Evolutionary conservation across 768 basidiomycete species (phyloP).

Genomic region (Thelephora ganbajun): DNA sequence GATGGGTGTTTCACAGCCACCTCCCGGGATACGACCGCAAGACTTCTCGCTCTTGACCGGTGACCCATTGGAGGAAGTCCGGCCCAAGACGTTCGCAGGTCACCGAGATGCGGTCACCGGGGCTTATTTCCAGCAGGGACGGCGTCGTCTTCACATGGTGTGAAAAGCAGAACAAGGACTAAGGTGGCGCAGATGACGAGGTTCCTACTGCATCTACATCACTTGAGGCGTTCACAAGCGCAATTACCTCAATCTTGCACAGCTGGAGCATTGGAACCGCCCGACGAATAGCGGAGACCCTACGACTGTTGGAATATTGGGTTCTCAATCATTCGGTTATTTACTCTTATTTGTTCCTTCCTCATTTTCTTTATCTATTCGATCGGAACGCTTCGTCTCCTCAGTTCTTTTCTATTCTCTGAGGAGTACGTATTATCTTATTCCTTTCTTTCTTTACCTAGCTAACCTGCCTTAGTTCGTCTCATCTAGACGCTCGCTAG

Average conservation of each 20-base stretch:
- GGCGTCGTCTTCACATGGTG: conserved; percentile 95
- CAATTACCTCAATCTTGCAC: conserved; percentile 90
- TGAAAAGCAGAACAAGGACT: conserved; percentile 49
- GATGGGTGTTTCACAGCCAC: conserved; percentile 85
- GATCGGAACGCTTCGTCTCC: too few species aligned
- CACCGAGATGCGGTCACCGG: conserved; percentile 78
- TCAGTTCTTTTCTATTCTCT: too few species aligned
- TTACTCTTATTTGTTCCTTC: too few species aligned
- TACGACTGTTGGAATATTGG: too few species aligned
- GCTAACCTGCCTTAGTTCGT: too few species aligned
- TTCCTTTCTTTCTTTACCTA: too few species aligned
- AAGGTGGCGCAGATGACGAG: conserved; percentile 32
- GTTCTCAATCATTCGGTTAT: too few species aligned
- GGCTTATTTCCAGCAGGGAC: conserved; percentile 86
- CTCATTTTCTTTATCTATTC: too few species aligned
- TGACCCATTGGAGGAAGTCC: conserved; percentile 86
- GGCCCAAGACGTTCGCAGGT: conserved; percentile 94
- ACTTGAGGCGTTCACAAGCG: conserved; percentile 81
- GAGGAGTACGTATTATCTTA: too few species aligned
- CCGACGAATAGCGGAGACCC: too few species aligned
- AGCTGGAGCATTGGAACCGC: too few species aligned
- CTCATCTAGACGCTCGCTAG: too few species aligned
- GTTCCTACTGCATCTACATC: conserved; percentile 39
- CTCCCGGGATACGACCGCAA: conserved; percentile 92
- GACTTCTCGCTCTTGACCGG: conserved; percentile 81